These are phyloP conservation scores for Entrophospora sp. DNA, from an alignment of 192 early-diverging fungal species.

Conservation along the genomic window DNA sequence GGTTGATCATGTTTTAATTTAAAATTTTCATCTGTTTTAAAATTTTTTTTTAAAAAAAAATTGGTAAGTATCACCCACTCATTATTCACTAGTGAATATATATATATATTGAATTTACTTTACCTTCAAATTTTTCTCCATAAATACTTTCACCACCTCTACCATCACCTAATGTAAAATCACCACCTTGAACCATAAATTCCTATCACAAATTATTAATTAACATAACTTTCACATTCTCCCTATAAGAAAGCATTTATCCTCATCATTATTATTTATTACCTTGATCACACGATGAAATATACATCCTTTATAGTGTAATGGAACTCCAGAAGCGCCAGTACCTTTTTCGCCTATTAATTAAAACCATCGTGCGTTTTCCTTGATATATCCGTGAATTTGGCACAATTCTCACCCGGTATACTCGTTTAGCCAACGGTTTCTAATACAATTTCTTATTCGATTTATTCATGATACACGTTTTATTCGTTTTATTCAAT, in stretches of 20 bases:
- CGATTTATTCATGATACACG: too few species aligned
- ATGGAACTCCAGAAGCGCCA: constrained; percentile 34
- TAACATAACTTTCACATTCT: background rate
- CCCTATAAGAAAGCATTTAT: background rate
- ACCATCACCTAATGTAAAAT: constrained; percentile 70
- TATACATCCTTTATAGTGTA: constrained; percentile 58
- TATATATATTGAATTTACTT: background rate
- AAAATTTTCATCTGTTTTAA: constrained; percentile 62
- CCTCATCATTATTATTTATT: background rate
- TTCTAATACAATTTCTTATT: too few species aligned
- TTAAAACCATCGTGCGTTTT: too few species aligned
- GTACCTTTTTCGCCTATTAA: constrained; percentile 55
- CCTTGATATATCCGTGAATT: too few species aligned
- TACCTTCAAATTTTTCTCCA: constrained; percentile 59
- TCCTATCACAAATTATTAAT: constrained; percentile 43
- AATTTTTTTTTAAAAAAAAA: background rate
- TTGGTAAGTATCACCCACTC: background rate
- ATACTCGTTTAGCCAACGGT: too few species aligned
- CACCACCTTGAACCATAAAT: constrained; percentile 90
- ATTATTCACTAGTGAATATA: background rate
- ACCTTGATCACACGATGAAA: constrained; percentile 83
- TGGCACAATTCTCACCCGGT: too few species aligned
- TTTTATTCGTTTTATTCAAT: too few species aligned
- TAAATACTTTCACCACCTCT: constrained; percentile 80
- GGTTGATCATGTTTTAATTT: constrained; percentile 54